Evolutionary conservation across 176 grass and related monocot genomes (phyloP), one percentile per base, ranked within the genome.

Genomic region (Avena eriantha): DNA sequence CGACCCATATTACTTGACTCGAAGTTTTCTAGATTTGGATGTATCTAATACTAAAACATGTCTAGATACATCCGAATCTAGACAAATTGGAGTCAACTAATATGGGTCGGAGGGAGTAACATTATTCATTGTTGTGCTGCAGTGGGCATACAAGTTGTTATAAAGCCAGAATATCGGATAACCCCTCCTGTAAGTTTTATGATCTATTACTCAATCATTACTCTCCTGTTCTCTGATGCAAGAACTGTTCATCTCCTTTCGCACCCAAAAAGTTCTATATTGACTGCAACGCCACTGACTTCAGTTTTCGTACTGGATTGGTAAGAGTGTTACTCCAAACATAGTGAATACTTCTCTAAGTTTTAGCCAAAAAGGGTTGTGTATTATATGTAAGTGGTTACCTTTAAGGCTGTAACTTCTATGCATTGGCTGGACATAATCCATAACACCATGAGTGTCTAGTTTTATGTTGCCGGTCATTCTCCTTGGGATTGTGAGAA

Each of bases 81-180:
- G n/a, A n/a, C n/a, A n/a, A n/a, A n/a, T n/a, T n/a, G n/a, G n/a
- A n/a, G n/a, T n/a, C n/a, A n/a, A n/a, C n/a, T n/a, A n/a, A n/a
- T n/a, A n/a, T n/a, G n/a, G n/a, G n/a, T n/a, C n/a, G n/a, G n/a
- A n/a, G n/a, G n/a, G n/a, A n/a, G n/a, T 86, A 72, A 46, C 16
- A 74, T 70, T 69, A 13, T 85, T 55, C 65, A 5, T 60, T 83
- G 49, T 90, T 84, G 22, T 39, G 15, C 68, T 90, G 87, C 88
- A 87, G 83, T 90, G 12, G 88, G 93, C 69, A 95, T 98, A 84
- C 89, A 88, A 76, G 91, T 95, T 78, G 55, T 50, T 56, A 95
- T 98, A 89, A 98, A 95, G 81, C 95, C 93, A 43, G 93, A 93
- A 79, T 98, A 95, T 73, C 88, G 84, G 53, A 98, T 98, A 67